Base-by-base conservation (phyloP, 1,284 basidiomycete species). In the Apiotrichum domesticum region DNA sequence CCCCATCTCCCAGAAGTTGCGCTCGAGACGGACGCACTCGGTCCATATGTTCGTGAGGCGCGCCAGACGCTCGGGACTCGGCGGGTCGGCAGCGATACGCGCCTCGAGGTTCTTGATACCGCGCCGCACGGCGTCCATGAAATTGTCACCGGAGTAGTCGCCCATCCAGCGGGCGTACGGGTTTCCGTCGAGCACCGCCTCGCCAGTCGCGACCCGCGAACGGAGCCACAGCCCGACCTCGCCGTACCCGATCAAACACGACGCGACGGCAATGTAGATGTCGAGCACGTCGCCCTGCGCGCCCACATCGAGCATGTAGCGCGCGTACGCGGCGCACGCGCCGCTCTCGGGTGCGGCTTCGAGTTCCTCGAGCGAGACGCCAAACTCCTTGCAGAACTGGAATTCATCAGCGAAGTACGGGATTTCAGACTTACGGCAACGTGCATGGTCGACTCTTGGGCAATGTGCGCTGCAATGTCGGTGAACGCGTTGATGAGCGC, bases 241-340 rank as follows among this genome's bases (percentile, higher is more conserved):
- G n/a, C 91, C 94, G 68, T 97, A 98, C 0, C 94, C 94, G 0
- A 96, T 77, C 11, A 96, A 79, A 72, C 94, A 98, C 4, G 89
- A 87, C 14, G 87, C 84, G 2, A 94, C 82, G 0, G 90, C 88
- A 71, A 96, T 85, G 29, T 88, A 75, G 10, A 94, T 77, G 59
- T 85, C 86, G 34, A 85, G 82, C 11, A 84, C 74, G 68, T 92
- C 88, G 4, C 90, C 80, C 70, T 84, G 84, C 13, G 87, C 67
- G 0, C 88, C 89, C 1, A 84, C 79, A 71, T 94, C 87, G 32
- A 94, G 77, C 34, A 95, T 80, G 76, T 86, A 95, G n/a, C 86
- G 85, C 1, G 88, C 88, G 69, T 95, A 94, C 0, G 89, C 89
- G 2, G 82, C 85, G n/a, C 86, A 88, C 2, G 84, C 82, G 0